These are phyloP conservation scores for Neocatenulostroma microsporum DNA, from an alignment of 2,329 filamentous ascomycete genomes.

Conservation along the genomic window DNA sequence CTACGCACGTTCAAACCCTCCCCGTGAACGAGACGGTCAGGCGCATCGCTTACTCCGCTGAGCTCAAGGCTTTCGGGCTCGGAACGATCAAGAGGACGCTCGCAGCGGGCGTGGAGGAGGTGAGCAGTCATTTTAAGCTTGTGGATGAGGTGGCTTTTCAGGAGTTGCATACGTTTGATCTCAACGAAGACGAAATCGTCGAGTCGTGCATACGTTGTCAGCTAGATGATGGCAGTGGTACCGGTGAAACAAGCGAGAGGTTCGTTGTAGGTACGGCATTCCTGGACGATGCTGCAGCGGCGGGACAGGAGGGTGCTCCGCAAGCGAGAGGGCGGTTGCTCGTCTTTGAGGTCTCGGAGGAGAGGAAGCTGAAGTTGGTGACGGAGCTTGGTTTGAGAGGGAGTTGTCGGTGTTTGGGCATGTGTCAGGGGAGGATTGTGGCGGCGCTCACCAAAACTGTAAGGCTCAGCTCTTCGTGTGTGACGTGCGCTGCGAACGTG, in stretches of 20 bases:
- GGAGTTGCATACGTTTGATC: constrained; percentile 60
- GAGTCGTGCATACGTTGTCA: constrained; percentile 76
- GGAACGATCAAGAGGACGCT: constrained; percentile 75
- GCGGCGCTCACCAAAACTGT: constrained; percentile 83
- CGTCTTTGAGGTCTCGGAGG: constrained; percentile 71
- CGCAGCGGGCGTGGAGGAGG: constrained; percentile 60
- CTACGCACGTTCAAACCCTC: constrained; percentile 79
- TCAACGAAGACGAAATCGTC: constrained; percentile 65
- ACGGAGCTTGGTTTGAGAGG: constrained; percentile 64
- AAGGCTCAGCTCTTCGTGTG: no score
- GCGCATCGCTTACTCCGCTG: constrained; percentile 74
- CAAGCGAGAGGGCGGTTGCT: constrained; percentile 68
- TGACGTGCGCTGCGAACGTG: no score
- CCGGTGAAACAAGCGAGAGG: constrained; percentile 54
- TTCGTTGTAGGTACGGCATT: constrained; percentile 91
- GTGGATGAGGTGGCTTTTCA: constrained; percentile 87
- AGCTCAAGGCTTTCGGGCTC: constrained; percentile 73
- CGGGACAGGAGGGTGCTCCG: constrained; percentile 44
- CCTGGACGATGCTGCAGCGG: constrained; percentile 46
- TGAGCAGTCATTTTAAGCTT: constrained; percentile 75
- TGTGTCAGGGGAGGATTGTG: constrained; percentile 70
- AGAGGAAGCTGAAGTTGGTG: constrained; percentile 65
- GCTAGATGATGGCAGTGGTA: constrained; percentile 50
- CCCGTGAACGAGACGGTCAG: constrained; percentile 75
- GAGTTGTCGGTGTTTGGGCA: constrained; percentile 68